These are phyloP conservation scores for Neofusicoccum sp. DNA, from an alignment of 2,329 filamentous ascomycete species.

Conservation along the genomic window DNA sequence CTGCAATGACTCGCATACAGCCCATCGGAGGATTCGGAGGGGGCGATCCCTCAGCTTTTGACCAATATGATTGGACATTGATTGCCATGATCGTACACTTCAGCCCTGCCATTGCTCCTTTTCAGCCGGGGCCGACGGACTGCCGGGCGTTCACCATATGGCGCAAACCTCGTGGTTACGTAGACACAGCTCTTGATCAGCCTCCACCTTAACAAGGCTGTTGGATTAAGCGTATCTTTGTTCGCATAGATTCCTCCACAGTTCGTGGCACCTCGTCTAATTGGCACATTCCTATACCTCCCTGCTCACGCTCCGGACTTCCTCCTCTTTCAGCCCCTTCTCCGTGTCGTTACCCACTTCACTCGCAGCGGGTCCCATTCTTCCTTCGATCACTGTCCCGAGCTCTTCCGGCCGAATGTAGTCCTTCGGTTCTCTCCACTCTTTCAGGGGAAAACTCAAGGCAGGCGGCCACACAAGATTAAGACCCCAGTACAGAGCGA, in stretches of 20 bases:
- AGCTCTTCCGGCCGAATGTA: conserved; percentile 14
- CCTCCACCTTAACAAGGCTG: no score
- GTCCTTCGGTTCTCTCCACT: conserved; percentile 12
- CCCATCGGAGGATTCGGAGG: neutral
- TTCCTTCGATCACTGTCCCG: neutral
- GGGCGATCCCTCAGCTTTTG: neutral
- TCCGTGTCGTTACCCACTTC: neutral
- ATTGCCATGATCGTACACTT: no score
- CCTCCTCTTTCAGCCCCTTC: neutral
- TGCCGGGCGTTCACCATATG: no score
- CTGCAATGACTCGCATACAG: neutral
- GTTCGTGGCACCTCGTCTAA: no score
- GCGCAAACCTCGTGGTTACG: no score
- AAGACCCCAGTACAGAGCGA: conserved; percentile 3
- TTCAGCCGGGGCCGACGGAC: no score
- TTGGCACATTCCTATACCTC: neutral
- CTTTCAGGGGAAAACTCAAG: neutral
- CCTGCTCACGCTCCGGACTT: neutral
- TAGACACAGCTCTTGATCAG: no score
- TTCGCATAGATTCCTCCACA: no score
- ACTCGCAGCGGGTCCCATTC: neutral
- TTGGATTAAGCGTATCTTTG: no score
- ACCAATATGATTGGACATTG: no score
- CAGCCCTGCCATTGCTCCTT: no score
- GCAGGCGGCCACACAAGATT: neutral